A percentile compares a stretch with the other conserved stretches of the same genome.
phyloP scores from a whole-genome alignment of 305 asterid genomes.

The Striga hermonthica region DNA sequence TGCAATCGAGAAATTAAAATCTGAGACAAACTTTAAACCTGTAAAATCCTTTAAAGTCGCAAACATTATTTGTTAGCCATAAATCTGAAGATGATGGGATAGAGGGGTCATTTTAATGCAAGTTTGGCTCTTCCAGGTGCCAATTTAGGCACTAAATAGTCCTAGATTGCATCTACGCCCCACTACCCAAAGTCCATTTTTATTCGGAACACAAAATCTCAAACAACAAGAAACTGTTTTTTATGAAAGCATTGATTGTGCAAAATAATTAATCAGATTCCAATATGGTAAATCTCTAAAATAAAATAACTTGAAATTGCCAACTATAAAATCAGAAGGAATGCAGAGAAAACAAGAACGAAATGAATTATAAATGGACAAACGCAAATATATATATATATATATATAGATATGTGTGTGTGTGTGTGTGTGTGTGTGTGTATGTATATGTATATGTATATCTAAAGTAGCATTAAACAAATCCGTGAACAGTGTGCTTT shows the following conservation, averaged over 20 bases:
- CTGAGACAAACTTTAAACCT: constrained; percentile 9
- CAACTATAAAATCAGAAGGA: constrained; percentile 21
- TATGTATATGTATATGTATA: not conserved
- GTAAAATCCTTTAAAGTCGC: constrained; percentile 4
- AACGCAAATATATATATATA: not conserved
- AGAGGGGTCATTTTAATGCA: not conserved
- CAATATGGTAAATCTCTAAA: constrained; percentile 2
- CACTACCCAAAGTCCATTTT: no score
- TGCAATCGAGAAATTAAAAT: constrained; percentile 18
- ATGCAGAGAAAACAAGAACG: not conserved
- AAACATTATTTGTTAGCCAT: not conserved
- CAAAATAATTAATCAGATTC: constrained; percentile 16
- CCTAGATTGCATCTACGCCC: no score
- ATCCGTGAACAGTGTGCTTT: not conserved
- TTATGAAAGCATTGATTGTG: constrained; percentile 9
- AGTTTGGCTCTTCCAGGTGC: constrained; percentile 6
- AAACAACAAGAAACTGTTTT: not conserved
- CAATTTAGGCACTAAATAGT: not conserved
- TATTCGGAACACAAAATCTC: constrained; percentile 2
- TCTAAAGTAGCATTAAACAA: not conserved
- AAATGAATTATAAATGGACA: not conserved
- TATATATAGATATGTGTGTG: no score
- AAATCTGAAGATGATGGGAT: constrained; percentile 22
- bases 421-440: no score
- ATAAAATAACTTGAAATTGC: constrained; percentile 4